Evolutionary conservation across 1,284 basidiomycete species (phyloP).

Genomic region (Amylostereum areolatum): DNA sequence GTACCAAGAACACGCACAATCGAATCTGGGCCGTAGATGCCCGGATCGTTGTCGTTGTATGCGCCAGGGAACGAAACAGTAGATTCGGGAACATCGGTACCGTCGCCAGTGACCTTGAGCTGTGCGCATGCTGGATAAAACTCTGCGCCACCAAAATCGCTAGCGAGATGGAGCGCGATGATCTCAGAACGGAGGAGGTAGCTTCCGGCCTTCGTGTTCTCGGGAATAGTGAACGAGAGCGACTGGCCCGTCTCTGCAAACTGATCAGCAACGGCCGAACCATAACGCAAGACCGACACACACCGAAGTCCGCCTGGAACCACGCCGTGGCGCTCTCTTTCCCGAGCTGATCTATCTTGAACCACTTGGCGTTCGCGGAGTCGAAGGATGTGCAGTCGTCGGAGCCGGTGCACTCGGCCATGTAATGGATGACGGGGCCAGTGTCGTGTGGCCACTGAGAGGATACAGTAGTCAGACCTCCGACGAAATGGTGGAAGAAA

Average conservation of each 20-base stretch:
- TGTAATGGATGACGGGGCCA: slow-evolving; percentile 68
- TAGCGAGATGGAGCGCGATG: slow-evolving; percentile 61
- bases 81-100: slow-evolving; percentile 39
- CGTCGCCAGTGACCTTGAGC: slow-evolving; percentile 46
- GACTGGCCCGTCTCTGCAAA: slow-evolving; percentile 19
- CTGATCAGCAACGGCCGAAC: neutral
- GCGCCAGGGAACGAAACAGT: slow-evolving; percentile 59
- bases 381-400: slow-evolving; percentile 32
- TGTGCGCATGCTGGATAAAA: slow-evolving; percentile 70
- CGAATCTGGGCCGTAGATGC: slow-evolving; percentile 40
- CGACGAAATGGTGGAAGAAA: slow-evolving; percentile 4
- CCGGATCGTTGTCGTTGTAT: slow-evolving; percentile 55
- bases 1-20: no score
- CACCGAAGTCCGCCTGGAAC: slow-evolving; percentile 34
- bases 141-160: slow-evolving; percentile 48
- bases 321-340: slow-evolving; percentile 29
- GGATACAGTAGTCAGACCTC: neutral
- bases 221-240: slow-evolving; percentile 47
- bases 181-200: slow-evolving; percentile 72
- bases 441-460: slow-evolving; percentile 65
- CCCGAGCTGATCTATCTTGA: slow-evolving; percentile 55
- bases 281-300: slow-evolving; percentile 8
- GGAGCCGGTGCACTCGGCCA: slow-evolving; percentile 53
- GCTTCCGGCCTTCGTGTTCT: slow-evolving; percentile 48
- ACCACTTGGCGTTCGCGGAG: slow-evolving; percentile 54